Base-by-base conservation (phyloP, 495 filamentous ascomycete species). In the Xylaria scruposa region DNA sequence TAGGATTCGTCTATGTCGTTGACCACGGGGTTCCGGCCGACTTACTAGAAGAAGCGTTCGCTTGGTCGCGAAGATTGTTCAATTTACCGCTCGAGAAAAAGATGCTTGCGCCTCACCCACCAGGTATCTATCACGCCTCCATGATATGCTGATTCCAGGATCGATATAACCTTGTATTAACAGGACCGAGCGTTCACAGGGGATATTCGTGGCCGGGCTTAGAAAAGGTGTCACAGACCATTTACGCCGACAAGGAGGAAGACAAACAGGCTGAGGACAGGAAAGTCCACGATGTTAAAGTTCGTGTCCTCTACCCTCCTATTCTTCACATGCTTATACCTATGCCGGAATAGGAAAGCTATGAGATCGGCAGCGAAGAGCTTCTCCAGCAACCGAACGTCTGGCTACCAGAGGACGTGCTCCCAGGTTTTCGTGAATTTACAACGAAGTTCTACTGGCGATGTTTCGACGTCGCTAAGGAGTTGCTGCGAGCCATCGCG, bases 131-230 rank as follows among this genome's bases (percentile, higher is more conserved):
- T 31, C 12, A 31, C 26, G 6, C 26, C 53, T 31, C 29, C 24
- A 17, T 56, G 12, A 56, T 10, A 56, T 0, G 53, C 17, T 17
- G 15, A 31, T 7, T 31, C 15, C 15, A 8, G 26, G 0, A 56
- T 42, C 10, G 38, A 42, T 42, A 3, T 56, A 56, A 70, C 42
- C n/a, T 19, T 7, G 38, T 9, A 26, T 33, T 2, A 13, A 6
- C 49, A 78, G 78, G 78, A 19, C 75, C 76, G 26, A 74, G 40
- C 59, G 67, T 80, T 9, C 90, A 92, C 75, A 84, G 91, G 54
- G 90, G 91, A 13, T 92, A 92, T 76, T 91, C 90, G 2, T 88
- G 87, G 81, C 86, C 88, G 0, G 89, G 90, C 7, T 78, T 89
- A 47, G 90, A 92, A 78, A 92, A 92, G 73, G 88, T 92, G 8